Evolutionary conservation across 1,139 yeast species (phyloP), one percentile per base, ranked within the genome.

Genomic region (Sugiyamaella sp.): DNA sequence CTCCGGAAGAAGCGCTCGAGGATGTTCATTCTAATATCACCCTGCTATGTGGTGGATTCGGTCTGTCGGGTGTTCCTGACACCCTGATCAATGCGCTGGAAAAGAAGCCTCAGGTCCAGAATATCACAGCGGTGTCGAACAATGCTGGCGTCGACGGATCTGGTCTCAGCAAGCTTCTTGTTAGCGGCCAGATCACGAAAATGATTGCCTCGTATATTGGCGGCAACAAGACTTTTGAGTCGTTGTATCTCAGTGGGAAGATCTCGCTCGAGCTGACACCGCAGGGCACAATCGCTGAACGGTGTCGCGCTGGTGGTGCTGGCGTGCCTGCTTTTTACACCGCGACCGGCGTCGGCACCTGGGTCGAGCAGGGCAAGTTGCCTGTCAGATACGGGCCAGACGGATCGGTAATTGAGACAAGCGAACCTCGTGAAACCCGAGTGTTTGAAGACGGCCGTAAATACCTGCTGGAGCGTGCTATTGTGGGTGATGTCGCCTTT

Each of bases 251-350:
- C 49, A 67, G 71, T 12, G 82, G 82, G 14, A 60, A 73, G 49
- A 70, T 78, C 41, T 79, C 76, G 53, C 66, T 78, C 53, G 80
- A 78, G 59, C 67, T 78, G 52, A 73, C 77, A 12, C 81, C 81
- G 4, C 82, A 78, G 60, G 82, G 82, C 1, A 76, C 78, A 17
- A 67, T 78, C 44, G 81, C 81, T 16, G 82, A 78, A 62, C 68
- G 79, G 47, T 70, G 73, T 27, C 66, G 82, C 33, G 80, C 82
- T n/a, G 81, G 77, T 10, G 79, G 74, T 19, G 74, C 81, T 3
- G 81, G 81, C 16, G 69, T 77, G 16, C 81, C 81, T 1, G 81
- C 80, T 1, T 77, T 75, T 56, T 78, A 71, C 62, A 73, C 80
- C 1, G 75, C 80, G 1, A 76, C 81, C 1, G 82, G 81, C 21